Base-by-base conservation (phyloP, 129 eudicot species). In the carrot (Daucus carota) region DNA sequence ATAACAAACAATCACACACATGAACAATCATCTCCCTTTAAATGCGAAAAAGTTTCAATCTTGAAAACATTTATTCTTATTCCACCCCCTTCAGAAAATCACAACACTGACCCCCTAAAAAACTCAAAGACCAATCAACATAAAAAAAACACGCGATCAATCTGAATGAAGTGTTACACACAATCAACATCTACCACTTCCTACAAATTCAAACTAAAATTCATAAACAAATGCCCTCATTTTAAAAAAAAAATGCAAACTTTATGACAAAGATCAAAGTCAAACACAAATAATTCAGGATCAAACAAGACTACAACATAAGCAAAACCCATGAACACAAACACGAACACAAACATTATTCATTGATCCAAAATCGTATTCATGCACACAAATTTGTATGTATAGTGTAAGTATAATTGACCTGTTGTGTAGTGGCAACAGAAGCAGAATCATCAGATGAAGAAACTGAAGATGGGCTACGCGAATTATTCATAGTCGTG, bases 371-470 rank as follows among this genome's bases (percentile, higher is more conserved):
- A 54, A 54, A 4, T 7, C n/a, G 31, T n/a, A n/a, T 3, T 1
- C n/a, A n/a, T n/a, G n/a, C n/a, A 52, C 4, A 22, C 12, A 22
- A 1, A 36, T 1, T 36, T 50, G 28, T 52, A 52, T 6, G 15
- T 38, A 33, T 66, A 31, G 12, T 67, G 43, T 67, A 2, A n/a
- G 20, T 13, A 14, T 8, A 24, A 32, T 34, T 0, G 17, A 90
- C 98, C 96, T 85, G 88, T 75, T 87, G 88, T 1, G 88, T 84
- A 52, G 93, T 81, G 78, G 90, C 72, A 82, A 84, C 36, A 32
- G 88, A 81, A 26, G 78, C 90, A 67, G 96, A 86, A 72, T 80
- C 86, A 54, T 81, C 87, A 79, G 85, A 84, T 68, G 87, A 78
- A 43, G 93, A 88, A 20, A 89, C 85, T 22, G 70, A 67, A 14